phyloP scores from a whole-genome alignment of 1,139 yeast genomes.

The Insectozyma bohioensis region DNA sequence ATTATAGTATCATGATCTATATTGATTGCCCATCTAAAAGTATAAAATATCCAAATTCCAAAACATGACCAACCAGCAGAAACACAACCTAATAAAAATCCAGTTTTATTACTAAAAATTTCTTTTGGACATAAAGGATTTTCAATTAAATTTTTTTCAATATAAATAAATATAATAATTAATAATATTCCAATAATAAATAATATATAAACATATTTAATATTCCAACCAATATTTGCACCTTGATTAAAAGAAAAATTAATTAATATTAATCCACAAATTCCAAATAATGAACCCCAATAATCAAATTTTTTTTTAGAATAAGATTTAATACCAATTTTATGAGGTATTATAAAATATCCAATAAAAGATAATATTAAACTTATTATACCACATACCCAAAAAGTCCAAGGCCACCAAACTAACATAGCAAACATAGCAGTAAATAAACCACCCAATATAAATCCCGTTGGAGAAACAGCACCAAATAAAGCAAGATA shows the following conservation, averaged over 20 bases:
- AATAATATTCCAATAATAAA: slow-evolving; percentile 47
- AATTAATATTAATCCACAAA: slow-evolving; percentile 48
- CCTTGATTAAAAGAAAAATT: slow-evolving; percentile 65
- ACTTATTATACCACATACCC: slow-evolving; percentile 43
- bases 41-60: slow-evolving; percentile 56
- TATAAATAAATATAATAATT: slow-evolving; percentile 32
- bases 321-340: slow-evolving; percentile 24
- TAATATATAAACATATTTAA: slow-evolving; percentile 48
- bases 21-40: slow-evolving; percentile 32
- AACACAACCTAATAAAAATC: slow-evolving; percentile 48
- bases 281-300: slow-evolving; percentile 47
- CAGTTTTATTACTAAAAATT: slow-evolving; percentile 40
- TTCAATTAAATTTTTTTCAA: slow-evolving; percentile 34
- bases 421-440: slow-evolving; percentile 41
- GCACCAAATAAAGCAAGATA: slow-evolving; percentile 55
- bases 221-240: slow-evolving; percentile 58
- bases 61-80: slow-evolving; percentile 63
- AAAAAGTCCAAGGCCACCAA: slow-evolving; percentile 62
- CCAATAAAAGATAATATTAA: slow-evolving; percentile 28
- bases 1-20: slow-evolving; percentile 35
- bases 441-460: slow-evolving; percentile 49
- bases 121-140: slow-evolving; percentile 51
- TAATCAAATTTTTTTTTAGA: slow-evolving; percentile 40
- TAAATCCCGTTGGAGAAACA: slow-evolving; percentile 59
- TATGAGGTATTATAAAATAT: slow-evolving; percentile 43